Conservation (phyloP, 306 rosid genomes). For the Dryas alaskensis region DNA sequence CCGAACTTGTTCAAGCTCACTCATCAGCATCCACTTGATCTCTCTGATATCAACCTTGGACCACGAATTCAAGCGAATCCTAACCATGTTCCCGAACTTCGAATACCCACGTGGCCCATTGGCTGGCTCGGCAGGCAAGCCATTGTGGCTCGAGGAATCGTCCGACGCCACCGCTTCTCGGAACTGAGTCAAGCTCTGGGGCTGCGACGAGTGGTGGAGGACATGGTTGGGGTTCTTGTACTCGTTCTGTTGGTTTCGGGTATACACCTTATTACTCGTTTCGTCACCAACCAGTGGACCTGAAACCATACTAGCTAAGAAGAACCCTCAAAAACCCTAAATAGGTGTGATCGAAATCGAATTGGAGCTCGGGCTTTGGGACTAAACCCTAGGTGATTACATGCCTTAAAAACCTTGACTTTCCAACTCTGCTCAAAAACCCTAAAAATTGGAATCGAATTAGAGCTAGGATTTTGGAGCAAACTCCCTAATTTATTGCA, state of each 20-base stretch:
- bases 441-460: background rate
- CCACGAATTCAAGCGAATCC: slow-evolving; percentile 33
- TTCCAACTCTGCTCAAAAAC: background rate
- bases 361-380: slow-evolving; percentile 1
- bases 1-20: slow-evolving; percentile 72
- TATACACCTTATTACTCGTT: slow-evolving; percentile 21
- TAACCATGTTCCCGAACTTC: slow-evolving; percentile 38
- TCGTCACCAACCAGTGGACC: slow-evolving; percentile 35
- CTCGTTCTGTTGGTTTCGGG: slow-evolving; percentile 25
- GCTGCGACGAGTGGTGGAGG: slow-evolving; percentile 16
- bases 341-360: background rate
- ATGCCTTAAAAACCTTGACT: slow-evolving; percentile 12
- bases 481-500: background rate
- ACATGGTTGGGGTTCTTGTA: slow-evolving; percentile 24
- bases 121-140: slow-evolving; percentile 18
- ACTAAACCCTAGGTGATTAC: background rate
- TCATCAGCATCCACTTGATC: slow-evolving; percentile 53
- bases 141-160: slow-evolving; percentile 23
- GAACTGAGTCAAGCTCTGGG: background rate
- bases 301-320: slow-evolving; percentile 37
- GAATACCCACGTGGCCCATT: slow-evolving; percentile 26
- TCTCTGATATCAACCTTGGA: slow-evolving; percentile 38
- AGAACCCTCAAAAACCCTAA: slow-evolving; percentile 17
- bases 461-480: slow-evolving; percentile 7
- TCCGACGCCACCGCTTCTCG: slow-evolving; percentile 18